Evolutionary conservation across 2,329 filamentous ascomycete species (phyloP), one percentile per base, ranked within the genome.

Genomic region (Alternaria sp.): DNA sequence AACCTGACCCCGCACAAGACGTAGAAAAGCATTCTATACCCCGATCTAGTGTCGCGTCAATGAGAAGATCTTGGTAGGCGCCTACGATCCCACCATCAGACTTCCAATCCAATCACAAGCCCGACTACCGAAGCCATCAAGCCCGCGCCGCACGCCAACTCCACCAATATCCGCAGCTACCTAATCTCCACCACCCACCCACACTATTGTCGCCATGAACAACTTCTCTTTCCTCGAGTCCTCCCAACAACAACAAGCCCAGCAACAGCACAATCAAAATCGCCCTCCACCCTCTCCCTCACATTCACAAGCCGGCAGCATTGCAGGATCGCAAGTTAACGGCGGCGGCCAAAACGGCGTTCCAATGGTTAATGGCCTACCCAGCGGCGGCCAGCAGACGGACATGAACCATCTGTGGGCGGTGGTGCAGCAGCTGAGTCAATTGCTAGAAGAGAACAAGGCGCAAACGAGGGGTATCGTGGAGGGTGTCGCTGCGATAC

Each of bases 401-500:
- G 80, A 82, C 58, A 80, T 82, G 79, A 81, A 81, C 61, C 75
- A 81, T 62, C 72, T 82, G 23, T 81, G 79, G 80, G 72, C 72
- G 30, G 75, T 81, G 32, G 78, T 82, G 40, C 78, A 81, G 70
- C 77, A 81, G 70, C 68, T 82, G 56, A 77, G 75, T 58, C 74
- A 79, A 62, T 62, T 80, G 55, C 70, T 81, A 32, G 78, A 80
- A 57, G 79, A 81, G 59, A 81, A 81, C 62, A 73, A 79, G 45
- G 75, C 73, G 36, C 78, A 81, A 59, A 80, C 77, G 21, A 67
- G 69, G 62, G 73, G 75, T 3, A 79, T 82, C 25, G 72, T 81
- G 46, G 80, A 77, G 54, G 77, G 78, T 11, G 78, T 81, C 23
- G 75, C 78, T 57, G 78, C 79, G 26, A 72, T 80, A 61, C 73